Evolutionary conservation across 179 eudicot genomes (phyloP), one percentile per base, ranked within the genome.

Genomic region (Patellifolia procumbens): DNA sequence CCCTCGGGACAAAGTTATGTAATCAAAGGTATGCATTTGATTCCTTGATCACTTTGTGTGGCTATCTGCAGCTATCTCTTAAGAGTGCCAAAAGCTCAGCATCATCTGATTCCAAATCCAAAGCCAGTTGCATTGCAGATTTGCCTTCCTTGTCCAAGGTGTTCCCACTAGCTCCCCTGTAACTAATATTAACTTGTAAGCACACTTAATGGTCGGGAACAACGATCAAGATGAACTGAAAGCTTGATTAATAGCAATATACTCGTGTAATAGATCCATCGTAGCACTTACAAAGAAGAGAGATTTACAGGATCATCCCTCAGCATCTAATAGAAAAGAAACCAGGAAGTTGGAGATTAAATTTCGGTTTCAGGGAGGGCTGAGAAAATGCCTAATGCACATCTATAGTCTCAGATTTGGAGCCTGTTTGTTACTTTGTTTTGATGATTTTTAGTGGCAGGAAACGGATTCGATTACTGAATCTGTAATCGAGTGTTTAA

Each of bases 141-240:
- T 84, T 89, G 70, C 96, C 97, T 53, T 86, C 88, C 56, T 49
- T 81, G 81, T 88, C 96, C 65, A 73, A 48, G 32, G 87, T 88
- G 65, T 77, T 84, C 68, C 91, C 82, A 79, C 86, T 77, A 15
- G 92, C 96, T 71, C 97, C 97, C 88, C 97, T 92, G 85, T 76
- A 49, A 68, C 49, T 70, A 65, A 55, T 4, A 31, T 15, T 20
- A 22, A 8, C 49, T 13, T 24, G 55, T 52, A 46, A 58, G 69
- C 70, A 56, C 67, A 56, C 0, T 58, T 63, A 42, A 55, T 29
- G 64, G 19, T 28, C 22, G 49, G 8, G 45, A 69, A 60, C 3
- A 49, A 26, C 9, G 34, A 56, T 37, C 2, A 74, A 34, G 15
- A 59, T 43, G 56, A 60, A 43, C 8, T 17, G 7, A 43, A 24